Evolutionary conservation across 306 rosid genomes (phyloP), one percentile per base, ranked within the genome.

Genomic region (Vachellia pachyceras): DNA sequence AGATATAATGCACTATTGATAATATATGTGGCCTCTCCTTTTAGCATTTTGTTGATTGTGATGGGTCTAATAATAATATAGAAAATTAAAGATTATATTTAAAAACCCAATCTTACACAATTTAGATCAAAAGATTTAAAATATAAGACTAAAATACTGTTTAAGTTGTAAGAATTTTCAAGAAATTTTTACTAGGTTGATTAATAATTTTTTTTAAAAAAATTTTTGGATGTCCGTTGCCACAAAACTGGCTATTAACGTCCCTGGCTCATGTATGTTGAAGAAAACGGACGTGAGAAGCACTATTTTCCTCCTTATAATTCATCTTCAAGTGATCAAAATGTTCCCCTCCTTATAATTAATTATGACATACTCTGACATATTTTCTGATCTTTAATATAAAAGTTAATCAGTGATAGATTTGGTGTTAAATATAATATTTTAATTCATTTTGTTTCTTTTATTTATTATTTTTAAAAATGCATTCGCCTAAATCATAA

Each of bases 11-110:
- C 18, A 60, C 5, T 60, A 60, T 3, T 60, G 17, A 25, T 10
- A 2, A 8, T 11, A 41, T 72, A 22, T 54, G 5, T 44, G 25
- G 40, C 25, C 64, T 60, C 54, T 61, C 54, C 64, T 69, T 82
- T 68, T 58, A 46, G 23, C 61, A 61, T 75, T 58, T 36, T 69
- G 18, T 69, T 63, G 63, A 75, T 14, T 37, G 72, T 68, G 77
- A 78, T 73, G 14, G 41, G 61, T 46, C n/a, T 64, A 13, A 47
- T 47, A 14, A 47, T 47, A 3, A 46, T 18, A 7, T 54, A 10
- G 36, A 15, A 20, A 2, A 29, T 29, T 29, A 29, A 23, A 22
- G 23, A 4, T 58, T 58, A 25, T 58, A 22, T 58, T 58, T 25
- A 58, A 22, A 22, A 58, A 10, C 5, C 36, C 36, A 23, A 58